Evolutionary conservation across 768 basidiomycete genomes (phyloP), one percentile per base, ranked within the genome.

Genomic region (Calocera viscosa): DNA sequence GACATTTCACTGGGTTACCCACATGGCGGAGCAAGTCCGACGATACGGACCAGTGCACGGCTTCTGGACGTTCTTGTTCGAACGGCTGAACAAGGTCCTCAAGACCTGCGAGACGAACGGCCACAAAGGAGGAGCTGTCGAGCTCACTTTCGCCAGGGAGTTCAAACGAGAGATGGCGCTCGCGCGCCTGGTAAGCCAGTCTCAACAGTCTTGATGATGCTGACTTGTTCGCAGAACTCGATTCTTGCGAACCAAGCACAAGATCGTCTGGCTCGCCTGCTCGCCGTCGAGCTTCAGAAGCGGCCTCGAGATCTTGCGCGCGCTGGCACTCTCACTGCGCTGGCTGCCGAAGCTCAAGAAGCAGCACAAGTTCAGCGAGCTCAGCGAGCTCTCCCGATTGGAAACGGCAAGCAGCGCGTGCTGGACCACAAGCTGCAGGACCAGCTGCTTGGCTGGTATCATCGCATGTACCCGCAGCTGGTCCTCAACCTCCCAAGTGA

Each of bases 31-130:
- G 0, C 72, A 68, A 47, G 68, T 76, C 0, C 69, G 69, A 0
- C 73, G 77, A 49, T 79, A 73, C 65, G 77, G 79, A 0, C 78
- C 79, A 1, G 67, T 80, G 0, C 74, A 76, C 26, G 73, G 72
- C 7, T 79, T 78, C 64, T 79, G 78, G 78, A 76, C 72, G 0
- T 79, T 78, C 65, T 69, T 78, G 0, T 76, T 75, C 26, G 78
- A 79, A 49, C 68, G 74, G 0, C 67, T 79, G 0, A 79, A 78
- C 67, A 75, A 74, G 67, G 72, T 78, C 2, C 67, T 79, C 1
- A 79, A 79, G 69, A 71, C 70, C 8, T 78, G 74, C 70, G 74
- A 74, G 38, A 77, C 75, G 0, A 74, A 73, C 43, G 74, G 73
- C 43, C 77, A 76, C 43, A 68, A 38, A 2, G 71, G 73, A 0